phyloP scores from a whole-genome alignment of 2,329 filamentous ascomycete species.

The Xylariaceae sp. region DNA sequence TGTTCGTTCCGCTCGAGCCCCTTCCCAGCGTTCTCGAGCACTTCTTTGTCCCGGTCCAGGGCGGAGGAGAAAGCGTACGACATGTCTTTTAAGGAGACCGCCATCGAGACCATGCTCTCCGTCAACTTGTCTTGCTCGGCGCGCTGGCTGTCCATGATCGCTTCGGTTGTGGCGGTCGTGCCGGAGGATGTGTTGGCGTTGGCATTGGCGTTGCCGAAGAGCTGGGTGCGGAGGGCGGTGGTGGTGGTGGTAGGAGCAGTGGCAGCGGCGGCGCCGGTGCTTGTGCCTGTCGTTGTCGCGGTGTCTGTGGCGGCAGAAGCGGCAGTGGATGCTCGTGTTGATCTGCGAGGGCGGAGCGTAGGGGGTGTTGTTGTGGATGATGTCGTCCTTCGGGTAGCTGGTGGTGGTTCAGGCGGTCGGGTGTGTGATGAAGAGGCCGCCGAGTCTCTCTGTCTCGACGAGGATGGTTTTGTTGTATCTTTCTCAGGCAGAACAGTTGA shows the following conservation, averaged over 20 bases:
- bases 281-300: constrained; percentile 12
- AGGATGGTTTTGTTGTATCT: background rate
- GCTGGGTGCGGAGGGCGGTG: constrained; percentile 37
- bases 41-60: constrained; percentile 67
- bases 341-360: constrained; percentile 31
- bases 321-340: constrained; percentile 6
- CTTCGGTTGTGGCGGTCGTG: constrained; percentile 57
- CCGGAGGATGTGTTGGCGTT: constrained; percentile 31
- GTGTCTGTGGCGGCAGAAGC: constrained; percentile 15
- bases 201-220: constrained; percentile 39
- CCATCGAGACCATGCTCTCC: constrained; percentile 75
- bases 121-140: constrained; percentile 81
- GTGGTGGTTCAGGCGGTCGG: constrained; percentile 6
- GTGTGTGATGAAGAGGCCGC: constrained; percentile 5
- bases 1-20: constrained; percentile 73
- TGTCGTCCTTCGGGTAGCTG: constrained; percentile 8
- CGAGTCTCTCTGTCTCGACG: constrained; percentile 5
- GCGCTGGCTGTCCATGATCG: constrained; percentile 71
- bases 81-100: constrained; percentile 70
- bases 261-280: constrained; percentile 9
- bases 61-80: constrained; percentile 67
- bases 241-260: constrained; percentile 14
- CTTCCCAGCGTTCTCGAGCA: constrained; percentile 66
- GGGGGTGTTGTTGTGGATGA: constrained; percentile 28
- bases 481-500: constrained; percentile 13